phyloP scores from a whole-genome alignment of 768 basidiomycete species.

The Lactarius psammicola region DNA sequence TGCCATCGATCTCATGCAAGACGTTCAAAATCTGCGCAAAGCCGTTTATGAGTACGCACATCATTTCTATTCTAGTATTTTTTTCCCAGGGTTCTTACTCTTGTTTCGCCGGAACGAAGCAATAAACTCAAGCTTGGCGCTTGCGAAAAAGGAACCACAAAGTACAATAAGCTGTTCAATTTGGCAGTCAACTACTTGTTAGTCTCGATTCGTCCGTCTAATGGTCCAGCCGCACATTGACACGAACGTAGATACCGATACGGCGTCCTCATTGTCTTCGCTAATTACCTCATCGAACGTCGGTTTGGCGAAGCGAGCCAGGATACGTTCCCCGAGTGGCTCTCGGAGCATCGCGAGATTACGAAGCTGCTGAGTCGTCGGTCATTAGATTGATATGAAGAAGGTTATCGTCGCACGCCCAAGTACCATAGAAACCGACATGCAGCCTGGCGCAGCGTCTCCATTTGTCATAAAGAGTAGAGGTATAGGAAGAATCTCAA shows the following conservation, averaged over 20 bases:
- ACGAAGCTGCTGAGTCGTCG: constrained; percentile 64
- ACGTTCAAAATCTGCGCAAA: constrained; percentile 94
- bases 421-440: background rate
- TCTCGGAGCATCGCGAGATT: constrained; percentile 82
- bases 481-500: background rate
- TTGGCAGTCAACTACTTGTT: constrained; percentile 89
- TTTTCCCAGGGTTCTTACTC: background rate
- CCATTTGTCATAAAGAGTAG: background rate
- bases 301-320: constrained; percentile 41
- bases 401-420: background rate
- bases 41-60: constrained; percentile 88
- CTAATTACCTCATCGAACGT: constrained; percentile 88
- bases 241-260: constrained; percentile 65
- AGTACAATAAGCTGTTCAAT: constrained; percentile 70
- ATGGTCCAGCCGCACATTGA: constrained; percentile 5
- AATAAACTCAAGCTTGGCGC: constrained; percentile 91
- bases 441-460: background rate
- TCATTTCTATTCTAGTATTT: background rate
- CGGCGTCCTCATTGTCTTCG: constrained; percentile 88
- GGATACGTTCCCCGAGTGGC: constrained; percentile 76
- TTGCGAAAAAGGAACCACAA: constrained; percentile 71
- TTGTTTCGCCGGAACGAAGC: constrained; percentile 41
- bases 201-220: constrained; percentile 30
- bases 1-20: constrained; percentile 90
- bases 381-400: constrained; percentile 55